phyloP scores from a whole-genome alignment of 352 stramenopile genomes.

The Phytopythium ostracodes region DNA sequence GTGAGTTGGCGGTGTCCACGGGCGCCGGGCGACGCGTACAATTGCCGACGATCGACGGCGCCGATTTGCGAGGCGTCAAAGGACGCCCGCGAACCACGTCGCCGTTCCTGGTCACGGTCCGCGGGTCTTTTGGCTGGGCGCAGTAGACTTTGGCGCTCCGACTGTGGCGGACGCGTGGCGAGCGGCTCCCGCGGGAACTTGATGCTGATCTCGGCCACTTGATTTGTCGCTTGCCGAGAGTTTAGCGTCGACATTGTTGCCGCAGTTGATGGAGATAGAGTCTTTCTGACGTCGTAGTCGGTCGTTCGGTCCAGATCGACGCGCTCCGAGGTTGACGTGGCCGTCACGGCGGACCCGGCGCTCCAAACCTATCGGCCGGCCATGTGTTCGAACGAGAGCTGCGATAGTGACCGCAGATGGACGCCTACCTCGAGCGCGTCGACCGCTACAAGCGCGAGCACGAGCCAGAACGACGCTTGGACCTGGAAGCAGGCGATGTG shows the following conservation, averaged over 20 bases:
- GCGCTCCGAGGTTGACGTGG: background rate
- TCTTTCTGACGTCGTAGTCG: background rate
- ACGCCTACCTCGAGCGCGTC: background rate
- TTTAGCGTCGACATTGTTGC: too few species aligned
- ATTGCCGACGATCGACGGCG: background rate
- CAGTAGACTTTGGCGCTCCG: slow-evolving; percentile 2
- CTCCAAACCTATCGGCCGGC: background rate
- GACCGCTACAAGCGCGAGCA: background rate
- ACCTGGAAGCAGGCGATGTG: background rate
- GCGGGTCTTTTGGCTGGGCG: background rate
- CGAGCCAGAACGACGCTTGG: background rate
- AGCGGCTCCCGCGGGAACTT: background rate
- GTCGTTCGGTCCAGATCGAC: background rate
- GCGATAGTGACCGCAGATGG: background rate
- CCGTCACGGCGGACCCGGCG: background rate
- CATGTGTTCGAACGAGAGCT: background rate
- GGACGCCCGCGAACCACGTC: background rate
- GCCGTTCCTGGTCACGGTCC: background rate
- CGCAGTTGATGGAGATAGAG: background rate
- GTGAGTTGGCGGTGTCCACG: background rate
- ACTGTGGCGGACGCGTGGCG: background rate
- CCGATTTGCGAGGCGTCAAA: background rate
- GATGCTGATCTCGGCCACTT: background rate
- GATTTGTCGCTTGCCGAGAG: background rate
- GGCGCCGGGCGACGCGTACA: background rate